These are phyloP conservation scores for Croton setiger DNA, from an alignment of 441 rosid species.

Conservation along the genomic window DNA sequence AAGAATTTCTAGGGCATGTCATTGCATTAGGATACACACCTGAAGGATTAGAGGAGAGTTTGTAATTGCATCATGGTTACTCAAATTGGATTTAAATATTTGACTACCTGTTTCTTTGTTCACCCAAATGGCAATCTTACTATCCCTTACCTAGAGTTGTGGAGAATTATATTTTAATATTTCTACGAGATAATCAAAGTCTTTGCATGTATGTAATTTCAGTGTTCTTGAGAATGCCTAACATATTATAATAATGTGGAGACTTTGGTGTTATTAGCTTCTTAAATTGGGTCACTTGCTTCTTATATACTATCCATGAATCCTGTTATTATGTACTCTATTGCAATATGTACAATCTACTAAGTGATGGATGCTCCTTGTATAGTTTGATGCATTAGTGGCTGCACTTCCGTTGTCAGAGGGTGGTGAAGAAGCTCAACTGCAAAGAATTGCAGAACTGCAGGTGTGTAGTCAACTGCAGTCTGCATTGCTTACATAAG, in stretches of 20 bases:
- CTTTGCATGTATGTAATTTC: not conserved
- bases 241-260: not conserved
- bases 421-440: constrained; percentile 90
- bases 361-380: constrained; percentile 13
- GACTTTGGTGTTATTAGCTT: not conserved
- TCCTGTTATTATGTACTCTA: not conserved
- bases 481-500: not conserved
- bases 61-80: too few species aligned
- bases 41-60: too few species aligned
- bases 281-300: not conserved
- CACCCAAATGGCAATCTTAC: not conserved
- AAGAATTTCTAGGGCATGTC: not conserved
- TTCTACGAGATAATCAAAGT: not conserved
- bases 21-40: not conserved
- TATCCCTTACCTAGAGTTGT: not conserved
- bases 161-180: not conserved
- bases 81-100: not conserved
- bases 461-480: constrained; percentile 38
- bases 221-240: not conserved
- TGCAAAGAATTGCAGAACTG: constrained; percentile 68
- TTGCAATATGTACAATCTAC: not conserved
- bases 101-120: too few species aligned
- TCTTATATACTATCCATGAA: not conserved
- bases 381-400: constrained; percentile 82
- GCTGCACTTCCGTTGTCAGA: constrained; percentile 86